Base-by-base conservation (phyloP, 495 filamentous ascomycete genomes). In the Chaetomium fimeti region DNA sequence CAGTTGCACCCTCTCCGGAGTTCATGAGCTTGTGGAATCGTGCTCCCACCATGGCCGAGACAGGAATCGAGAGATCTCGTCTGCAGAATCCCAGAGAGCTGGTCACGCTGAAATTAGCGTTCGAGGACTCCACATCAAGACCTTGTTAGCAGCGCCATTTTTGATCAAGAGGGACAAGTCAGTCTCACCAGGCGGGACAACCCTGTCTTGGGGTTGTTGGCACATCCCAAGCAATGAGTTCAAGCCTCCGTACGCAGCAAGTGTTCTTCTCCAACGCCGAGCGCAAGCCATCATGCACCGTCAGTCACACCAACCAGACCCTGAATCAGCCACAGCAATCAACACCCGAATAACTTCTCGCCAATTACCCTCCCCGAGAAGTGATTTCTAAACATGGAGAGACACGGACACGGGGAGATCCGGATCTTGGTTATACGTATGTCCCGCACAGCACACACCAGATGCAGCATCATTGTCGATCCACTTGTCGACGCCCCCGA, bases 111-210 rank as follows among this genome's bases (percentile, higher is more conserved):
- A 43, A 18, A 43, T 43, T 43, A 15, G 16, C 40, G 40, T 18
- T 43, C 40, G 40, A 43, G n/a, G 32, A 42, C 32, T 25, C 54
- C 54, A 57, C 54, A 36, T 13, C 54, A 57, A 22, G 32, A 20
- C 42, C 54, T 40, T 18, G 16, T 18, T 18, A 43, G 16, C 16
- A 43, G 16, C 40, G 40, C 40, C 40, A 43, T 43, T 18, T 12
- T 18, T 15, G 18, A 16, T 16, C 40, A 18, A 28, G n/a, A 0
- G 40, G 40, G 40, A 43, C 40, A 43, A 43, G 28, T 36, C 16
- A 38, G 52, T 55, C 28, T 55, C 52, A 55, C 52, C 15, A 18
- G 52, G 52, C 25, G 52, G 52, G 52, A 55, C 52, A 29, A 29
- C 29, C 52, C 52, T 22, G 52, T 18, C 3, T 36, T 38, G 8